phyloP scores from a whole-genome alignment of 2,329 filamentous ascomycete species.

The Claviceps spartinae region DNA sequence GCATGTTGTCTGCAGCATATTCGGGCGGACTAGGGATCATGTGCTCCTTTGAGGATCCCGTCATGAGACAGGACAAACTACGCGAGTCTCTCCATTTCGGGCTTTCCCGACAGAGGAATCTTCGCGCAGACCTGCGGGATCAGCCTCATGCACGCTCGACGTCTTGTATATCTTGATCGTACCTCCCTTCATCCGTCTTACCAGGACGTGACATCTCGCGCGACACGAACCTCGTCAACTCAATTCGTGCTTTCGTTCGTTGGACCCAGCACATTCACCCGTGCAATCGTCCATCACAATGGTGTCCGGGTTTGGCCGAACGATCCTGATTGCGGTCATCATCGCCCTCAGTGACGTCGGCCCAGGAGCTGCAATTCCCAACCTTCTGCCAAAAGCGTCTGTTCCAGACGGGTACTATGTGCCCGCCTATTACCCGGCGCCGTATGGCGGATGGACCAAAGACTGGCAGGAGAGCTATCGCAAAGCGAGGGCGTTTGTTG shows the following conservation, averaged over 20 bases:
- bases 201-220: background rate
- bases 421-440: constrained; percentile 55
- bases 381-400: background rate
- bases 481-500: constrained; percentile 55
- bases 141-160: too few species aligned
- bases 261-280: background rate
- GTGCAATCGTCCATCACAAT: background rate
- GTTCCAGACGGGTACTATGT: constrained; percentile 20
- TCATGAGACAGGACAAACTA: background rate
- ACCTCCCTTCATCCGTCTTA: background rate
- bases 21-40: background rate
- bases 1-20: background rate
- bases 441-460: constrained; percentile 55
- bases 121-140: background rate
- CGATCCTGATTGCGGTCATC: background rate
- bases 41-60: background rate
- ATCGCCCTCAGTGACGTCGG: background rate
- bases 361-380: background rate
- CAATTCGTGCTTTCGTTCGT: too few species aligned
- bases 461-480: constrained; percentile 58
- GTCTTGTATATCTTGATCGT: background rate
- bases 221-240: background rate
- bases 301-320: background rate
- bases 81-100: background rate
- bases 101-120: background rate